Base-by-base conservation (phyloP, 331 rosid species). In the Rhamnella rubrinervis region DNA sequence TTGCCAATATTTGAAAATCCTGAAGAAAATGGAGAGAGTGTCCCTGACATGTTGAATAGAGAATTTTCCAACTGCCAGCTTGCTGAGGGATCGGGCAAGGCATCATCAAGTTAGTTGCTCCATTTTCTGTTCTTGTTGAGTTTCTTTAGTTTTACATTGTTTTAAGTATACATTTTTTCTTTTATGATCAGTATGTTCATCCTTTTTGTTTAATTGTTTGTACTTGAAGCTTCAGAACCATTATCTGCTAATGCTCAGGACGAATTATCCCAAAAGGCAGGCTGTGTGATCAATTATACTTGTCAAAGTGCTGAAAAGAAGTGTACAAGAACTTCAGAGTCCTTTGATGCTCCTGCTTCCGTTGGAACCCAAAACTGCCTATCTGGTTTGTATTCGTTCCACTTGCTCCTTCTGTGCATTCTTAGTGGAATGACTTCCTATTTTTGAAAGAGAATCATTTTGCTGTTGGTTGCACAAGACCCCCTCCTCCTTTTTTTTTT, bases 51-150 rank as follows among this genome's bases (percentile, higher is more conserved):
- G 53, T 69, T 63, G 55, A 47, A 70, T 7, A 26, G 25, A 70
- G 70, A 65, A 44, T 72, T 50, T 63, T 50, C 46, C 55, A 71
- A 75, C 60, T 62, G 44, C 75, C 88, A 44, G 37, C 46, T 37
- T 75, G 77, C 72, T 6, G 71, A 64, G 70, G 65, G 37, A 31
- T 76, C 76, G 70, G 87, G 89, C 69, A 75, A 67, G 68, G 23
- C 12, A 26, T 18, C 28, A 15, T 39, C 75, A 70, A 71, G 50
- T 66, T 17, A 76, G 63, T 69, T 21, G 59, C 75, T 62, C 72
- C 9, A 25, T 5, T 52, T 57, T 72, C 40, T 25, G 57, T 52
- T 59, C 56, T 52, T 18, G 11, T 62, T 40, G 65, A 25, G n/a
- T 37, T 55, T 59, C 67, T 31, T 59, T 59, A 26, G 47, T 59